Percentiles rank a stretch among this genome's conserved stretches.
phyloP scores from a whole-genome alignment of 768 basidiomycete genomes.

The Lepiota venenata region DNA sequence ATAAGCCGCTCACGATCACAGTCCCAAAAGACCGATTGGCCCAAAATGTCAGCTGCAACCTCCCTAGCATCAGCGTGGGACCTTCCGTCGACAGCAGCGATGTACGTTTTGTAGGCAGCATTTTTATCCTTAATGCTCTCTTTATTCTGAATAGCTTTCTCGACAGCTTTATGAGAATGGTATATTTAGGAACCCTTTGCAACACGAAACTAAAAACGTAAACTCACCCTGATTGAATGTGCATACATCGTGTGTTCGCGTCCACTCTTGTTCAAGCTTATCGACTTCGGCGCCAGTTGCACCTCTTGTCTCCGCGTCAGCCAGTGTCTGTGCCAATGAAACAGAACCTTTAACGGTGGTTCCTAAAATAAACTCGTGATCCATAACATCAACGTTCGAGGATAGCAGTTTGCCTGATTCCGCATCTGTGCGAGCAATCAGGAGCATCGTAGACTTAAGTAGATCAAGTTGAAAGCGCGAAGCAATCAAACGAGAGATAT shows the following conservation, averaged over 20 bases:
- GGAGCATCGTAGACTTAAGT: conserved; percentile 80
- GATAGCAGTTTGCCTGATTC: conserved; percentile 84
- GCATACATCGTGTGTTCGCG: conserved; percentile 57
- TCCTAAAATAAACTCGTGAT: conserved; percentile 77
- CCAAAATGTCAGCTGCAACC: conserved; percentile 73
- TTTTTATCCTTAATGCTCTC: conserved; percentile 45
- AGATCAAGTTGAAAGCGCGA: conserved; percentile 91
- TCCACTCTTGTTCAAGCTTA: conserved; percentile 74
- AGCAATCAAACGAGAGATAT: conserved; percentile 79
- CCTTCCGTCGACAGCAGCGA: conserved; percentile 53
- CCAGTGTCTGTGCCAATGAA: conserved; percentile 67
- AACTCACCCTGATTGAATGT: conserved; percentile 81
- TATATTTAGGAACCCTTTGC: conserved; percentile 1
- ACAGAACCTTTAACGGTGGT: conserved; percentile 45
- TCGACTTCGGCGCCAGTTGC: conserved; percentile 68
- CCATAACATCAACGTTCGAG: conserved; percentile 75
- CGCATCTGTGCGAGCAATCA: conserved; percentile 91
- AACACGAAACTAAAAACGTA: not conserved
- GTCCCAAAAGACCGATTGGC: conserved; percentile 76
- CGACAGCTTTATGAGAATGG: conserved; percentile 43
- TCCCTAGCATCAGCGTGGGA: conserved; percentile 71
- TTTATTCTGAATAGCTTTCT: conserved; percentile 51
- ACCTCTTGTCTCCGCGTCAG: conserved; percentile 63
- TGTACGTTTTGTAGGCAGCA: conserved; percentile 55
- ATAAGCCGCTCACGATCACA: conserved; percentile 68